Evolutionary conservation across 2,329 filamentous ascomycete genomes (phyloP).

Genomic region (Pseudocercospora fuligena): DNA sequence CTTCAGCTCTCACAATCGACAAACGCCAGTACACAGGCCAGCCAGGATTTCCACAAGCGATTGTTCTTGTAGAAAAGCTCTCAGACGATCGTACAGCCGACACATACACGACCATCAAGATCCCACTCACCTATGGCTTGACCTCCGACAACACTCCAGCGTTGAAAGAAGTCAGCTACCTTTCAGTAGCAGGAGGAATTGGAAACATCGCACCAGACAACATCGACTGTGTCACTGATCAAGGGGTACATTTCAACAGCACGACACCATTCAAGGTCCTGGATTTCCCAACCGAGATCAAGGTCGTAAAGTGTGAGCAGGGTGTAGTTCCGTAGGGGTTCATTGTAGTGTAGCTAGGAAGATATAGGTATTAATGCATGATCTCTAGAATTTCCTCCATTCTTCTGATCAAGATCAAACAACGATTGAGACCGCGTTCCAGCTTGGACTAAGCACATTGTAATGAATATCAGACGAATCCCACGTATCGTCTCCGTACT

Average conservation of each 20-base stretch:
- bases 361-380: not conserved
- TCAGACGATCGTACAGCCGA: too few relatives aligned
- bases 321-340: not conserved
- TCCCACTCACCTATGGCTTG: not conserved
- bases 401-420: constrained; percentile 5
- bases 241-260: not conserved
- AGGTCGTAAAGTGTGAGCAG: not conserved
- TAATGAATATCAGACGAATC: constrained; percentile 23
- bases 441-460: constrained; percentile 26
- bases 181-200: not conserved
- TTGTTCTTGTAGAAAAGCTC: too few relatives aligned
- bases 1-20: too few relatives aligned
- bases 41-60: too few relatives aligned
- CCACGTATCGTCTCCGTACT: constrained; percentile 22
- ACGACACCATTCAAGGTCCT: too few relatives aligned
- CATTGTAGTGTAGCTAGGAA: not conserved
- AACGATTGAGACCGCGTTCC: constrained; percentile 27
- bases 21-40: too few relatives aligned
- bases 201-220: not conserved
- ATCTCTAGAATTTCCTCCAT: not conserved
- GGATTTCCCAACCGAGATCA: not conserved
- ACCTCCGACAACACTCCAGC: not conserved
- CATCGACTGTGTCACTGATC: not conserved
- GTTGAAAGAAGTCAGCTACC: not conserved
- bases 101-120: too few relatives aligned